Evolutionary conservation across 768 basidiomycete species (phyloP), one percentile per base, ranked within the genome.

Genomic region (Hygrocybe coccinea): DNA sequence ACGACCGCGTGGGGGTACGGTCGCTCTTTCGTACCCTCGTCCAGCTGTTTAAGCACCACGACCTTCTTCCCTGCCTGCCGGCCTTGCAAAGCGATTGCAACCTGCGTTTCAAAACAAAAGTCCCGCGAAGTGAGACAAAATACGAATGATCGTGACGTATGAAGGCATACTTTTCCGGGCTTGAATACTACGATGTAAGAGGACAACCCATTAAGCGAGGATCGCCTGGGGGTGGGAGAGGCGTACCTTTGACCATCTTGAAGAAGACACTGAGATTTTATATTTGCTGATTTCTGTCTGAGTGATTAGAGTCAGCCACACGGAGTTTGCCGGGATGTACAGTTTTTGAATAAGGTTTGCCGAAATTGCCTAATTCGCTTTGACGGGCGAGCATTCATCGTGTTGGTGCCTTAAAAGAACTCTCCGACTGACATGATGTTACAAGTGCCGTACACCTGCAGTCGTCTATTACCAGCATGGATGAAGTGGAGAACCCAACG

Each of bases 61-160:
- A 97, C 95, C 82, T 99, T 99, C 81, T 91, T 93, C 70, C 97
- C 97, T 62, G 97, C 97, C 74, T 97, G 97, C 71, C 97, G 94
- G 71, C 97, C 97, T 77, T 94, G 91, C 71, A 98, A 91, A 74
- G 97, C 85, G 77, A 98, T 94, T 63, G 91, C 92, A 65, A 95
- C 91, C 90, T 92, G 60, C 3, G 12, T 22, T 5, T 19, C 15
- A 11, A 14, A 15, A 52, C n/a, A 24, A 22, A 49, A 33, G n/a
- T 36, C 7, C 19, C n/a, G 25, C 10, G 11, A 49, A 11, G 19
- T n/a, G 52, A 12, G 10, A n/a, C 11, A 24, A 35, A 51, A 37
- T 17, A 44, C 17, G 22, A 8, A 45, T n/a, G n/a, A n/a, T n/a
- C n/a, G n/a, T n/a, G n/a, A n/a, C n/a, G 33, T 14, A 9, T 17